Base-by-base conservation (phyloP, 2,329 filamentous ascomycete genomes). In the Berkeleyomyces rouxiae region DNA sequence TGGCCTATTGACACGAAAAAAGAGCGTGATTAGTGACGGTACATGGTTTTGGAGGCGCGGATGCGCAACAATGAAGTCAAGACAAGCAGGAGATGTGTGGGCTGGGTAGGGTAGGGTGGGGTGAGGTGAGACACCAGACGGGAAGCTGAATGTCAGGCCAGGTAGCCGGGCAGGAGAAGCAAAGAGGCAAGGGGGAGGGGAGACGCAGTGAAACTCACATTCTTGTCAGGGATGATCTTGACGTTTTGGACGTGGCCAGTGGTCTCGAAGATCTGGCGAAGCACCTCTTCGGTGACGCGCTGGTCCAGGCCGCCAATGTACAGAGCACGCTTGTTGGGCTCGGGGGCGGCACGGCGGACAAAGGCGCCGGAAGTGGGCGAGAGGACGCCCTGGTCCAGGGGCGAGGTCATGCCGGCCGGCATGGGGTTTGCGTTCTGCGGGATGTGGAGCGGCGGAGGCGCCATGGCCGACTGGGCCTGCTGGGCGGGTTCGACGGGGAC, bases 171-270 rank as follows among this genome's bases (percentile, higher is more conserved):
- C 23, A 23, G 23, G 23, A 43, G 65, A 59, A 64, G 64, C 60
- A 47, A 61, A 39, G 7, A 51, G 55, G 31, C 40, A 61, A 49
- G 23, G 43, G 58, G 13, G 16, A 61, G 53, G 6, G 9, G 11
- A 11, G 53, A 23, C 6, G 51, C 16, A 40, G n/a, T 23, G 9
- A 37, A 66, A 84, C 90, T 82, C 78, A 96, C 91, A 76, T 96
- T 99, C 82, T 99, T 99, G 80, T 99, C 93, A 61, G 93, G 93
- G 73, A 99, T 99, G 72, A 99, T 96, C 81, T 99, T 99, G 72
- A 99, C 93, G 71, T 90, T 96, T 76, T 96, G 87, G 67, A 99
- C 93, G 76, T 99, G 93, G 63, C 93, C 93, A 65, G 91, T 96
- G 5, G 93, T 99, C 79, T 99, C 93, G 71, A 99, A 99, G 70